Conservation (phyloP, 1,284 basidiomycete genomes). For the Sanghuangporus baumii region DNA sequence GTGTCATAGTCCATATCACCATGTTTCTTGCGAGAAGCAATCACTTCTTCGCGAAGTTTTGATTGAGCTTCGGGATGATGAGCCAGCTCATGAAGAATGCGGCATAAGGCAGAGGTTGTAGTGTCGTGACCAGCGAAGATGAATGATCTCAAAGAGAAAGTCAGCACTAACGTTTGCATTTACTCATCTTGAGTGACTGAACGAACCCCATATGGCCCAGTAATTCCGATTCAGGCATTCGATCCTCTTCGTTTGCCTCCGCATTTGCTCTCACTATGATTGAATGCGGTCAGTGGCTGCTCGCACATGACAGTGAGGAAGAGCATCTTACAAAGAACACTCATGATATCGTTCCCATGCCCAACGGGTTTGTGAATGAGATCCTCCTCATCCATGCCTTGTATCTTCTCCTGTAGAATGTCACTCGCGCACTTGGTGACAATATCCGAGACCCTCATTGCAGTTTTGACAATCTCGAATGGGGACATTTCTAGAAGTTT, state of each 20-base stretch:
- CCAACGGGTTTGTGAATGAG: slow-evolving; percentile 22
- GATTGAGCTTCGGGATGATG: slow-evolving; percentile 23
- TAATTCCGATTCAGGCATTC: slow-evolving; percentile 27
- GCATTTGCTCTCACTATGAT: slow-evolving; percentile 27
- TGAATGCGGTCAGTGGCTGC: not conserved
- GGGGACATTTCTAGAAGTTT: not conserved
- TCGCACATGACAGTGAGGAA: not conserved
- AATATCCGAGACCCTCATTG: not conserved
- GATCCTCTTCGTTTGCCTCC: slow-evolving; percentile 25
- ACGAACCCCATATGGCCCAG: slow-evolving; percentile 30
- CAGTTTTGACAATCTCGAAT: not conserved
- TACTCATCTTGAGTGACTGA: not conserved
- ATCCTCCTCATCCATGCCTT: slow-evolving; percentile 21
- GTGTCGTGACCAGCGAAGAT: slow-evolving; percentile 28
- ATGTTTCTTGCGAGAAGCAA: slow-evolving; percentile 18
- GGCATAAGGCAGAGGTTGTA: slow-evolving; percentile 25
- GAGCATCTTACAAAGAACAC: slow-evolving; percentile 26
- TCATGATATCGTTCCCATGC: slow-evolving; percentile 29
- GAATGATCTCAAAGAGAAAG: slow-evolving; percentile 21
- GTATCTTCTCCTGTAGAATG: slow-evolving; percentile 21
- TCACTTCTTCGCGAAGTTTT: slow-evolving; percentile 25
- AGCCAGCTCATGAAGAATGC: slow-evolving; percentile 24
- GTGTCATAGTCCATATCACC: slow-evolving; percentile 26
- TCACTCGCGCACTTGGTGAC: slow-evolving; percentile 8
- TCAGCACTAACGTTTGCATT: slow-evolving; percentile 2